Conservation (phyloP, 345 rosid species). For the Punica granatum region DNA sequence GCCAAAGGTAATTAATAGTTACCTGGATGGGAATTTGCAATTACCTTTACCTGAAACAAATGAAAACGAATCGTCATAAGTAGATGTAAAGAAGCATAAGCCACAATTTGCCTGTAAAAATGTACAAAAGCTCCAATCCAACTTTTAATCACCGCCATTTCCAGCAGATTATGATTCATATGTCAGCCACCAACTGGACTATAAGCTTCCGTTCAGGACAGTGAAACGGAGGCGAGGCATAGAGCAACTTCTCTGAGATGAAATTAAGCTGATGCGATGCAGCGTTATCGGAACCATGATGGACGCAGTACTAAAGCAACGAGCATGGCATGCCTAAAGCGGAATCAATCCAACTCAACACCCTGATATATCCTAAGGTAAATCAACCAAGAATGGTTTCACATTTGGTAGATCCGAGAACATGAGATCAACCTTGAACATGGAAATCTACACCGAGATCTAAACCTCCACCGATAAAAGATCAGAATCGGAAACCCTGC, state of each 20-base stretch:
- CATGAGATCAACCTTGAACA: not conserved
- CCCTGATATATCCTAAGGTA: not conserved
- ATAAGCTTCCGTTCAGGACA: not conserved
- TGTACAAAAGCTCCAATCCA: not conserved
- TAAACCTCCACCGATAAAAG: not conserved
- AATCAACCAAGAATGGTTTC: not conserved
- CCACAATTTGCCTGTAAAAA: not conserved
- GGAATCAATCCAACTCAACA: not conserved
- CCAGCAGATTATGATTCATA: not conserved
- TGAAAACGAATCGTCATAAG: not conserved
- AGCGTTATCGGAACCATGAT: not conserved
- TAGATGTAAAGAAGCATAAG: not conserved
- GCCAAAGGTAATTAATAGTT: slow-evolving; percentile 5
- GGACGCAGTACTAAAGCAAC: not conserved
- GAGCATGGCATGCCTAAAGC: not conserved
- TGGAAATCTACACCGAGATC: not conserved
- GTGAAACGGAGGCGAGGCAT: not conserved
- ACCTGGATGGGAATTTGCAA: slow-evolving; percentile 68
- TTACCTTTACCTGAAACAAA: slow-evolving; percentile 2
- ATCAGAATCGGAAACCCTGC: not conserved
- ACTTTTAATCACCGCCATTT: not conserved
- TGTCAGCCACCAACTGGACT: not conserved
- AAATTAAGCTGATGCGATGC: not conserved
- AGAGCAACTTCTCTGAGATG: no score
- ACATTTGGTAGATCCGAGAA: not conserved